Evolutionary conservation across 352 stramenopile species (phyloP).

Genomic region (Globisporangium canariense): DNA sequence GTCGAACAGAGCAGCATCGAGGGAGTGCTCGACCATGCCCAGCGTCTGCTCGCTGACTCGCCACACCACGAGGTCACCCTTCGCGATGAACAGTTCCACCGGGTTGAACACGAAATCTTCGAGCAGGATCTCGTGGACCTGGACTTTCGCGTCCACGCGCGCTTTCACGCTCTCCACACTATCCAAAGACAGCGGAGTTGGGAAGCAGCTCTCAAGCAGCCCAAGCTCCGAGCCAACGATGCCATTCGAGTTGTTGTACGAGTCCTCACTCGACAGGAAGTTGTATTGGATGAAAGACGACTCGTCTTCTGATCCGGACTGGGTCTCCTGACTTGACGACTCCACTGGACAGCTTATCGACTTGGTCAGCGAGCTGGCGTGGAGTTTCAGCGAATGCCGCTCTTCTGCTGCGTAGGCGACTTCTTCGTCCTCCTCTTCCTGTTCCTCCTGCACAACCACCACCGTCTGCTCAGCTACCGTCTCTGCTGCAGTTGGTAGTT

Average conservation of each 20-base stretch:
- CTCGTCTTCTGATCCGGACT: conserved; percentile 65
- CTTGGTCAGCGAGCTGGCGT: conserved; percentile 24
- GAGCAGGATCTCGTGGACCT: conserved; percentile 32
- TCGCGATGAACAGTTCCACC: conserved; percentile 23
- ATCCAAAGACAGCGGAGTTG: conserved; percentile 27
- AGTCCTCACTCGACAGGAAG: conserved; percentile 11
- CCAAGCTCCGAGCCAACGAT: neutral
- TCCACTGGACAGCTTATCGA: conserved; percentile 26
- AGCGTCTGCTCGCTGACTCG: conserved; percentile 30
- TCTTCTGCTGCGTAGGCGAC: conserved; percentile 34
- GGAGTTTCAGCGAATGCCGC: conserved; percentile 36
- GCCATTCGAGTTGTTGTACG: neutral
- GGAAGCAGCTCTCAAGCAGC: conserved; percentile 20
- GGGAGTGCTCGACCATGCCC: conserved; percentile 39
- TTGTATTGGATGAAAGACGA: conserved; percentile 29
- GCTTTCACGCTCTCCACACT: neutral
- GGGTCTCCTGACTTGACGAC: conserved; percentile 68
- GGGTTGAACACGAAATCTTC: conserved; percentile 37
- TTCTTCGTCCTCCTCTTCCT: conserved; percentile 37
- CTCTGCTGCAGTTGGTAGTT: conserved; percentile 14
- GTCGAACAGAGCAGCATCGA: conserved; percentile 27
- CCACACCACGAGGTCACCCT: conserved; percentile 36
- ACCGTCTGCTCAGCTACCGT: neutral
- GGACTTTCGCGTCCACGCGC: conserved; percentile 8
- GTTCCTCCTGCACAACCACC: neutral